Evolutionary conservation across 1,284 basidiomycete genomes (phyloP).

Genomic region (Trichosporon sp.): DNA sequence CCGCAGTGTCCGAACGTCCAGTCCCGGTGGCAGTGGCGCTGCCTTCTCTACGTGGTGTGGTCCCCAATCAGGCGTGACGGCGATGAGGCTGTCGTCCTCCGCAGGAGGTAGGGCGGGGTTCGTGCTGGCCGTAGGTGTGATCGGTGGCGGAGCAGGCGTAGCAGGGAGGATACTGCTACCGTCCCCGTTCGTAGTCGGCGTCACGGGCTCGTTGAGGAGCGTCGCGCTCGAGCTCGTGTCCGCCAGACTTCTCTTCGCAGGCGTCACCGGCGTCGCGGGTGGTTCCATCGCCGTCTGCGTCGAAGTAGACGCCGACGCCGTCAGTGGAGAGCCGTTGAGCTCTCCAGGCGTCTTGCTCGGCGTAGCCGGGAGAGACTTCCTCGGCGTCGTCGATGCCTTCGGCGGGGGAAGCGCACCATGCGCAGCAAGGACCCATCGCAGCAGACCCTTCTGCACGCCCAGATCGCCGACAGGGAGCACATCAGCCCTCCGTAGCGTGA

Average conservation of each 20-base stretch:
- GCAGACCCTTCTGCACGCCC: slow-evolving; percentile 70
- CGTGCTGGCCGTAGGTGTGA: slow-evolving; percentile 12
- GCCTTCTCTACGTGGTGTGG: slow-evolving; percentile 14
- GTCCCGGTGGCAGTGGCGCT: slow-evolving; percentile 57
- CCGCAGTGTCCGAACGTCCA: slow-evolving; percentile 60
- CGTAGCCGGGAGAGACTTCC: slow-evolving; percentile 21
- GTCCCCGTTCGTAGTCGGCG: not conserved
- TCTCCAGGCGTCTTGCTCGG: not conserved
- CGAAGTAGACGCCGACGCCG: no score
- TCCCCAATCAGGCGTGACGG: slow-evolving; percentile 21
- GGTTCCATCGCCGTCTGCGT: not conserved
- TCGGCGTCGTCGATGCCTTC: slow-evolving; percentile 50
- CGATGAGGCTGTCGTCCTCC: slow-evolving; percentile 10
- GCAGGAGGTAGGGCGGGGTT: slow-evolving; percentile 14
- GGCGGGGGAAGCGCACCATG: slow-evolving; percentile 49
- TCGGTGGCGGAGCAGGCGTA: slow-evolving; percentile 12
- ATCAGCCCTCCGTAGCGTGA: slow-evolving; percentile 72
- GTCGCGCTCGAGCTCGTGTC: not conserved
- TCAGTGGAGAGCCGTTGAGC: not conserved
- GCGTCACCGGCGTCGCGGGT: not conserved
- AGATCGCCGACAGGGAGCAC: slow-evolving; percentile 77
- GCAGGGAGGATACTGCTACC: not conserved
- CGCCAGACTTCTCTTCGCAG: not conserved
- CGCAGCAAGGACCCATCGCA: slow-evolving; percentile 66
- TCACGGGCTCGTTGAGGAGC: not conserved